Evolutionary conservation across 768 basidiomycete species (phyloP), one percentile per base, ranked within the genome.

Genomic region (Rhodotorula diobovata): DNA sequence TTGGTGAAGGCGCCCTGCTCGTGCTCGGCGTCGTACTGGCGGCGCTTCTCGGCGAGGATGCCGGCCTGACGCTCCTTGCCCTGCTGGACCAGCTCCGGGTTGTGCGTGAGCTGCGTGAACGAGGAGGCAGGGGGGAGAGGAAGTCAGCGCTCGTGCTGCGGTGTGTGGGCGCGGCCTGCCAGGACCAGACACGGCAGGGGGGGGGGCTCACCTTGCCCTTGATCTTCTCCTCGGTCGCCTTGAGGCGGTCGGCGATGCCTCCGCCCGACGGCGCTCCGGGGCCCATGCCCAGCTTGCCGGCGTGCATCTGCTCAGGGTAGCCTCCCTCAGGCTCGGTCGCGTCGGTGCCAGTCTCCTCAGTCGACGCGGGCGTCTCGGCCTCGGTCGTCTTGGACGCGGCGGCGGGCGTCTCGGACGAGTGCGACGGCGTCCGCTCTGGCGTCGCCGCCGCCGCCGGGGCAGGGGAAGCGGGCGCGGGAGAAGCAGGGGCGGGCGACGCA

Each of bases 61-160:
- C 67, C 71, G 14, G 61, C 12, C 30, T 64, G 16, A n/a, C 71
- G 61, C 37, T 63, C 41, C 57, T 63, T 41, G 30, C 63, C 71
- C 51, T 72, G 71, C 59, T 72, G 46, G 63, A 66, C 63, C 54
- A 68, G 67, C 23, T 51, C 59, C 18, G 58, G 54, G 37, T 72
- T 53, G 66, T 67, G 71, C 18, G 32, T 59, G 43, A 71, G 63
- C 69, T 70, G 58, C 35, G 39, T 45, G 30, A 15, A n/a, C n/a
- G n/a, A n/a, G n/a, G 45, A 41, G 25, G 15, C 32, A n/a, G 28
- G 25, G 2, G 23, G 10, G 14, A 35, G 66, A 35, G 5, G 15
- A 5, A 7, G 34, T 28, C 10, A 32, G 39, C 37, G 2, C 10
- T 3, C 25, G n/a, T 30, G 30, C 50, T 41, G 9, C 8, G 18